Conservation (phyloP, 2,329 filamentous ascomycete species). For the Bisporella sp. region DNA sequence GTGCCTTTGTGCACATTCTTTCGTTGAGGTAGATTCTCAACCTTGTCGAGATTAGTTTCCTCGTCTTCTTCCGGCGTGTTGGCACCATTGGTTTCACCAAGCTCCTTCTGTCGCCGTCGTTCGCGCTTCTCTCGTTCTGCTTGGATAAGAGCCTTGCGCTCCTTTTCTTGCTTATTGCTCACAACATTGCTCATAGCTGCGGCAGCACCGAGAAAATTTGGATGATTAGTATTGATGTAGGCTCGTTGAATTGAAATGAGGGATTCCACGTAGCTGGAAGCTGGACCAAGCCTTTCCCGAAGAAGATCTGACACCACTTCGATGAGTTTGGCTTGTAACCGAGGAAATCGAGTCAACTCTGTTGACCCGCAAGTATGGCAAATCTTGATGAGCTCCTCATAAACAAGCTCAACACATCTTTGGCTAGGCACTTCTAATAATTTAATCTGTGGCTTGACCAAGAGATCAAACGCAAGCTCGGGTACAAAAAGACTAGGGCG, state of each 20-base stretch:
- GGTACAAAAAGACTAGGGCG: slow-evolving; percentile 94
- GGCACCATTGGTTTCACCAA: slow-evolving; percentile 65
- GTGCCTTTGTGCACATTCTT: slow-evolving; percentile 45
- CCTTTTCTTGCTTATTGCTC: slow-evolving; percentile 86
- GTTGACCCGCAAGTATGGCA: slow-evolving; percentile 97
- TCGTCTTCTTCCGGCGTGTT: slow-evolving; percentile 59
- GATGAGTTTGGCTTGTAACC: slow-evolving; percentile 92
- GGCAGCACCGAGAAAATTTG: slow-evolving; percentile 94
- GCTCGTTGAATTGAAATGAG: slow-evolving; percentile 95
- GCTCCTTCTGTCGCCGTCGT: slow-evolving; percentile 72
- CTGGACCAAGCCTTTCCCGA: slow-evolving; percentile 83
- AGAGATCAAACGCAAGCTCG: slow-evolving; percentile 92
- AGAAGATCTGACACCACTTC: slow-evolving; percentile 96
- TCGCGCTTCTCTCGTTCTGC: slow-evolving; percentile 86
- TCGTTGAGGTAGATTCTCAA: slow-evolving; percentile 51
- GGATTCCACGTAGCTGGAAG: slow-evolving; percentile 88
- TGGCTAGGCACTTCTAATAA: slow-evolving; percentile 91
- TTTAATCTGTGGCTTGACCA: slow-evolving; percentile 98
- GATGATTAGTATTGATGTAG: slow-evolving; percentile 99
- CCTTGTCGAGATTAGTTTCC: slow-evolving; percentile 39
- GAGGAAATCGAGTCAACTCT: slow-evolving; percentile 84
- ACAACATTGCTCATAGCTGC: slow-evolving; percentile 98
- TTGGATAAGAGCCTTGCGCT: slow-evolving; percentile 71
- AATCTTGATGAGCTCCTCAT: slow-evolving; percentile 98
- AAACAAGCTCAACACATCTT: slow-evolving; percentile 94